These are phyloP conservation scores for Wallacemonas sp. DNA, from an alignment of 208 protist genomes.

Conservation along the genomic window DNA sequence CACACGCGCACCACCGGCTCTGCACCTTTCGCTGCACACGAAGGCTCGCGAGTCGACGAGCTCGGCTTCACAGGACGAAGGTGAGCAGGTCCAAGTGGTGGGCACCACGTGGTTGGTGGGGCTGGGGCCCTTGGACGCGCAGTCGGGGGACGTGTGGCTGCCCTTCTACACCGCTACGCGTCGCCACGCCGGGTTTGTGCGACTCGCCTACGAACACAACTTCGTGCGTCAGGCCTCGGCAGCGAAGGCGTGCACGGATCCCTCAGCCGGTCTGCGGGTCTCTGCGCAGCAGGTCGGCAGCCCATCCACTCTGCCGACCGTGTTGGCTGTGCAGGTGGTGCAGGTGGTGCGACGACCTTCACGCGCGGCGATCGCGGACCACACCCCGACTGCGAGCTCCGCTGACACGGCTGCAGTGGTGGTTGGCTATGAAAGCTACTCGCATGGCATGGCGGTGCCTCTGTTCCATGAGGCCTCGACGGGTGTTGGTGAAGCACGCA, in stretches of 20 bases:
- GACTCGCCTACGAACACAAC: slow-evolving; percentile 48
- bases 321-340: too few species aligned
- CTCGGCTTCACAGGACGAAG: too few species aligned
- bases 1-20: slow-evolving; percentile 11
- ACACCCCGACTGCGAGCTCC: too few species aligned
- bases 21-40: slow-evolving; percentile 17
- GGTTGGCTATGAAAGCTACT: background rate
- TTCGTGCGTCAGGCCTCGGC: slow-evolving; percentile 10
- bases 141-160: slow-evolving; percentile 22
- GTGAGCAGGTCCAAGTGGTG: too few species aligned
- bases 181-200: slow-evolving; percentile 32
- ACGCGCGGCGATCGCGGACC: too few species aligned
- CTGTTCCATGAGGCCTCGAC: background rate
- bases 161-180: slow-evolving; percentile 15
- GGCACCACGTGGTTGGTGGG: slow-evolving; percentile 12
- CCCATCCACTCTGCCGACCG: background rate
- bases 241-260: background rate
- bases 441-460: background rate
- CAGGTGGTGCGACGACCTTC: too few species aligned
- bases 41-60: background rate
- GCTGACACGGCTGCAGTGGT: too few species aligned
- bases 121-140: slow-evolving; percentile 11
- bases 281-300: background rate
- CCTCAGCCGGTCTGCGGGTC: background rate
- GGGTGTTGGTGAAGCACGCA: background rate